Conservation (phyloP, 2,329 filamentous ascomycete species). For the Penicillium thymicola region DNA sequence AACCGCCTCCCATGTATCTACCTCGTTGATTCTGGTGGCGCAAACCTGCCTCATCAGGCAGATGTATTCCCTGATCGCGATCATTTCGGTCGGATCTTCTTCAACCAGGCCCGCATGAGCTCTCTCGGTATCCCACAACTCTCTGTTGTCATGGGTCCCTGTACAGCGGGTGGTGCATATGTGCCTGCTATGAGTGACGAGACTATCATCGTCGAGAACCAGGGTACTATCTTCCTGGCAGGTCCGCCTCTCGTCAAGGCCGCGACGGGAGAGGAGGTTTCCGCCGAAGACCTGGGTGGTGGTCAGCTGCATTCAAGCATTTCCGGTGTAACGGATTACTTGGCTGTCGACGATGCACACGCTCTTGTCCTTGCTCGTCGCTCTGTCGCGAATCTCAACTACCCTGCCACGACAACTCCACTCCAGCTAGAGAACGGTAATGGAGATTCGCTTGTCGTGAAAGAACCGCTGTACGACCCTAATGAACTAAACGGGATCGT, state of each 20-base stretch:
- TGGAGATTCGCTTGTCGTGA: slow-evolving; percentile 42
- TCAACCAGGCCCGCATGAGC: slow-evolving; percentile 94
- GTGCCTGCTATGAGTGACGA: slow-evolving; percentile 97
- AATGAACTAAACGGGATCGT: slow-evolving; percentile 84
- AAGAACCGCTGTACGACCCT: slow-evolving; percentile 76
- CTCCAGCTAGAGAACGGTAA: slow-evolving; percentile 23
- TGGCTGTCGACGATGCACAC: slow-evolving; percentile 91
- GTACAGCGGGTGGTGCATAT: slow-evolving; percentile 92
- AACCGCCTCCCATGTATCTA: slow-evolving; percentile 86
- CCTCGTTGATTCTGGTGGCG: slow-evolving; percentile 91
- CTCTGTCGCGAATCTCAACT: slow-evolving; percentile 86
- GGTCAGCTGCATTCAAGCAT: slow-evolving; percentile 85
- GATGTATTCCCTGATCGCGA: slow-evolving; percentile 94
- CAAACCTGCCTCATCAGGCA: slow-evolving; percentile 90
- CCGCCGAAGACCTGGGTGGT: slow-evolving; percentile 84
- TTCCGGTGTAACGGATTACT: slow-evolving; percentile 90
- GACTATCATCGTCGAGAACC: slow-evolving; percentile 90
- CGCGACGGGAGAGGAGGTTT: slow-evolving; percentile 88
- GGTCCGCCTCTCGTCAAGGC: slow-evolving; percentile 94
- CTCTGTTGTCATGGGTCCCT: slow-evolving; percentile 94
- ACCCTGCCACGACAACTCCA: slow-evolving; percentile 55
- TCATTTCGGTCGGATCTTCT: slow-evolving; percentile 97
- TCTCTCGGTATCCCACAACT: slow-evolving; percentile 86
- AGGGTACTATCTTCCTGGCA: slow-evolving; percentile 96
- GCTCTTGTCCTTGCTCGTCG: slow-evolving; percentile 80